These are phyloP conservation scores for Nakazawaea siamensis DNA, from an alignment of 805 yeast species.

Conservation along the genomic window DNA sequence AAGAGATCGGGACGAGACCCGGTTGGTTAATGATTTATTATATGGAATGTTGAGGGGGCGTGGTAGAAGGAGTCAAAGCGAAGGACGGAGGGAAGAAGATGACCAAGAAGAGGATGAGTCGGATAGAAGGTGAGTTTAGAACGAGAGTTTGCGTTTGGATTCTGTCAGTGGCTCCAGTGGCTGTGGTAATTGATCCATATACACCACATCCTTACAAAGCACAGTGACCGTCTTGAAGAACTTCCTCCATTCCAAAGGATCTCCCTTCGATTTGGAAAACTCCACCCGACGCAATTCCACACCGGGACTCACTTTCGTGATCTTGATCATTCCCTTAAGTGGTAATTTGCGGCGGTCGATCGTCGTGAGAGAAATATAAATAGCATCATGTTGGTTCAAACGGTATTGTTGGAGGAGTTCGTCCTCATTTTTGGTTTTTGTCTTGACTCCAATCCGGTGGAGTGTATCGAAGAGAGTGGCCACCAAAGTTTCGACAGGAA, in stretches of 20 bases:
- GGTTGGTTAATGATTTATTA: constrained; percentile 7
- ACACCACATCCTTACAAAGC: constrained; percentile 50
- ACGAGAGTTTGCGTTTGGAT: no score
- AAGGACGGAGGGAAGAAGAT: no score
- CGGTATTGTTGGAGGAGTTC: constrained; percentile 12
- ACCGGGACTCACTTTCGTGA: constrained; percentile 29
- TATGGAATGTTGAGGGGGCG: not conserved
- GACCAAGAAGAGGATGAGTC: no score
- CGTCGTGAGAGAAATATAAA: constrained; percentile 19
- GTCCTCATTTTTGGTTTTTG: constrained; percentile 7
- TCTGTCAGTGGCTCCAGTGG: not conserved
- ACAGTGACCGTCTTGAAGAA: constrained; percentile 50
- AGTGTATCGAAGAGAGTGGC: constrained; percentile 33
- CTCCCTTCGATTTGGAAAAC: constrained; percentile 50
- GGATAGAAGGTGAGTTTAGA: no score
- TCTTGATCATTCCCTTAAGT: constrained; percentile 37
- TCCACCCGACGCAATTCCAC: constrained; percentile 38
- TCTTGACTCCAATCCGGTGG: constrained; percentile 30
- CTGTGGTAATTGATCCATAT: constrained; percentile 21
- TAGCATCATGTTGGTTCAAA: constrained; percentile 15
- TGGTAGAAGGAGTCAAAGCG: not conserved
- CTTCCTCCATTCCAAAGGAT: constrained; percentile 69
- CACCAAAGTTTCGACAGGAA: constrained; percentile 33
- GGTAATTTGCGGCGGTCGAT: constrained; percentile 36
- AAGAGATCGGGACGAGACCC: constrained; percentile 1